phyloP scores from a whole-genome alignment of 352 stramenopile genomes.

The Globisporangium cystogenes region DNA sequence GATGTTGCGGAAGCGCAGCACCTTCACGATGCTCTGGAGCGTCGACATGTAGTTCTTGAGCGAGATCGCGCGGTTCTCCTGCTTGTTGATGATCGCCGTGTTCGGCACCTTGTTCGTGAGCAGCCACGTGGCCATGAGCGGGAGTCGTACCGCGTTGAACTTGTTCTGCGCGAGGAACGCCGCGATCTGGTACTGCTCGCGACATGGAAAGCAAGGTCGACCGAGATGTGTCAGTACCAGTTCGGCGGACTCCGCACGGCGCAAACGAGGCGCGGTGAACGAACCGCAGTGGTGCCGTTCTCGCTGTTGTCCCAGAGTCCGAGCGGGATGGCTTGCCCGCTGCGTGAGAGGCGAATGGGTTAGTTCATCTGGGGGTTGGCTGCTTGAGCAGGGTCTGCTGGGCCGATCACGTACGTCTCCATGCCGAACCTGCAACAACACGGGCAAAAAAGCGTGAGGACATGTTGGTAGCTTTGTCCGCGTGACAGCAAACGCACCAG shows the following conservation, averaged over 20 bases:
- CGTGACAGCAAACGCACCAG: slow-evolving; percentile 20
- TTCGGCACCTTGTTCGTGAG: slow-evolving; percentile 53
- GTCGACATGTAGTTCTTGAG: slow-evolving; percentile 44
- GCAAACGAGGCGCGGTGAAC: slow-evolving; percentile 2
- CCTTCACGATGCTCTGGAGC: slow-evolving; percentile 44
- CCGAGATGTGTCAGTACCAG: too few relatives aligned
- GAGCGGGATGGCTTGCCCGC: slow-evolving; percentile 49
- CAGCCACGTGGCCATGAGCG: slow-evolving; percentile 54
- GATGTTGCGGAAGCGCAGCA: slow-evolving; percentile 52
- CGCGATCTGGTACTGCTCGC: slow-evolving; percentile 51
- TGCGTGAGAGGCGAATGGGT: slow-evolving; percentile 2
- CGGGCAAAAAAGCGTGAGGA: background rate
- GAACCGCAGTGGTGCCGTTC: slow-evolving; percentile 61
- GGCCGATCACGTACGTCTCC: slow-evolving; percentile 36
- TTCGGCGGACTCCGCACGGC: too few relatives aligned
- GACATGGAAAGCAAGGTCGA: too few relatives aligned
- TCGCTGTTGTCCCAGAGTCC: slow-evolving; percentile 65
- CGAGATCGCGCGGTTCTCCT: slow-evolving; percentile 59
- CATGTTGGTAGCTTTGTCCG: background rate
- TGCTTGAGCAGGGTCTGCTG: background rate
- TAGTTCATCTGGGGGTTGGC: background rate
- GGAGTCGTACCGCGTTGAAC: slow-evolving; percentile 73
- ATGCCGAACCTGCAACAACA: slow-evolving; percentile 34
- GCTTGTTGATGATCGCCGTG: slow-evolving; percentile 34
- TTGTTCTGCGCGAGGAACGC: slow-evolving; percentile 66